Evolutionary conservation across 2,329 filamentous ascomycete genomes (phyloP).

Genomic region (Truncatella angustata): DNA sequence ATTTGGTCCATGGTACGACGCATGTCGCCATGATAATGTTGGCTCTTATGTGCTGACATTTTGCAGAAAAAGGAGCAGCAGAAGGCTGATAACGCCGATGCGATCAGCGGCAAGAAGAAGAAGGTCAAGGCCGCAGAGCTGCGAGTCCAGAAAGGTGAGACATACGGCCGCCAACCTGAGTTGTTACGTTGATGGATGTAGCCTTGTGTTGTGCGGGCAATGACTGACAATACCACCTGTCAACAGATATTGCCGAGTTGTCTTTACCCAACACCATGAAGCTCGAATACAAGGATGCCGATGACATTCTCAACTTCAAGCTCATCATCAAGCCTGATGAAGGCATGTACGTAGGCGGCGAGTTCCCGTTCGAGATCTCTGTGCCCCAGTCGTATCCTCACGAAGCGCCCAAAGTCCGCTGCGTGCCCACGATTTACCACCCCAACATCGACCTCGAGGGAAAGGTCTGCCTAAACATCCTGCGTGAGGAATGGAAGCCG

Average conservation of each 20-base stretch:
- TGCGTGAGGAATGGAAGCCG: conserved; percentile 98
- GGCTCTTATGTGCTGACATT: conserved; percentile 16
- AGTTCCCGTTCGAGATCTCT: conserved; percentile 85
- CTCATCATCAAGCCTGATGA: conserved; percentile 83
- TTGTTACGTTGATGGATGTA: no score
- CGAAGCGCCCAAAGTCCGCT: conserved; percentile 95
- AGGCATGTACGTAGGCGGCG: conserved; percentile 82
- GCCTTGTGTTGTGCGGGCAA: no score
- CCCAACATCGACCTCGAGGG: conserved; percentile 98
- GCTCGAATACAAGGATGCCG: conserved; percentile 76
- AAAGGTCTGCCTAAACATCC: conserved; percentile 96
- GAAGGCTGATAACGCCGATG: conserved; percentile 82
- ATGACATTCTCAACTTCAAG: conserved; percentile 82
- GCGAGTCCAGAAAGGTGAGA: conserved; percentile 87
- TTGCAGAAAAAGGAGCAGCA: conserved; percentile 92
- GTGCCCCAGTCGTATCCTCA: conserved; percentile 97
- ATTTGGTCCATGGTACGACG: conserved; percentile 93
- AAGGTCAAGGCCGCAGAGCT: conserved; percentile 96
- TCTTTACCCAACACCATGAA: conserved; percentile 78
- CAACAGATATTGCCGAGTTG: conserved; percentile 74
- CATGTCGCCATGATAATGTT: not conserved
- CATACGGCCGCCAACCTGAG: not conserved
- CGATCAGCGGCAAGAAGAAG: conserved; percentile 83
- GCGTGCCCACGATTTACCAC: conserved; percentile 97
- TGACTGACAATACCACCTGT: not conserved